Evolutionary conservation across 345 rosid species (phyloP).

Genomic region (Stellera chamaejasme): DNA sequence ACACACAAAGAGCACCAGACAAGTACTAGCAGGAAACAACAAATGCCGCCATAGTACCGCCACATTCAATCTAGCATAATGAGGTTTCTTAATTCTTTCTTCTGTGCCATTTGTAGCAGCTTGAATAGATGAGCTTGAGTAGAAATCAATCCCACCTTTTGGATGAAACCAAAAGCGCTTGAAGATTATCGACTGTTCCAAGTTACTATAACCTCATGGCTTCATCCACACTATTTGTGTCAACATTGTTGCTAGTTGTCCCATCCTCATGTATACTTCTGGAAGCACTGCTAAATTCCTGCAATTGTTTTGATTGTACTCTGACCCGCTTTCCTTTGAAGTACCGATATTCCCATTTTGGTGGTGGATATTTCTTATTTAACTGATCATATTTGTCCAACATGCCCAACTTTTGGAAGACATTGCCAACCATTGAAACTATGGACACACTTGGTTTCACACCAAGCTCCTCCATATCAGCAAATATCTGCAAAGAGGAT

Average conservation of each 20-base stretch:
- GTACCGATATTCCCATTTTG: constrained; percentile 65
- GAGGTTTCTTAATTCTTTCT: no score
- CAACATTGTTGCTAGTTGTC: no score
- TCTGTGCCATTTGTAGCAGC: no score
- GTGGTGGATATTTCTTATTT: constrained; percentile 71
- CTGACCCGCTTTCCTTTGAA: constrained; percentile 79
- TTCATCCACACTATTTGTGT: not conserved
- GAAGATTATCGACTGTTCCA: no score
- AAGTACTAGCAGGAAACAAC: no score
- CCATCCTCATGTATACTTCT: constrained; percentile 11
- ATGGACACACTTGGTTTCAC: constrained; percentile 52
- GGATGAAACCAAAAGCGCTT: no score
- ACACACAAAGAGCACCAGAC: no score
- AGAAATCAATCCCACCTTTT: no score
- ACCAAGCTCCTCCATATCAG: constrained; percentile 97
- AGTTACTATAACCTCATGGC: not conserved
- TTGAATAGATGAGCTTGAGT: no score
- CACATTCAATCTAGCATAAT: no score
- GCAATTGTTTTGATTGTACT: constrained; percentile 39
- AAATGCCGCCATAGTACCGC: no score
- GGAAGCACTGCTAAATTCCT: constrained; percentile 23
- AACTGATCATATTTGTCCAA: constrained; percentile 62
- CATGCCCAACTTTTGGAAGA: constrained; percentile 60
- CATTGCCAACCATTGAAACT: constrained; percentile 66
- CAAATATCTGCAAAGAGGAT: constrained; percentile 53